phyloP scores from a whole-genome alignment of 2,329 filamentous ascomycete species.

The Dactylellina drechsleri region DNA sequence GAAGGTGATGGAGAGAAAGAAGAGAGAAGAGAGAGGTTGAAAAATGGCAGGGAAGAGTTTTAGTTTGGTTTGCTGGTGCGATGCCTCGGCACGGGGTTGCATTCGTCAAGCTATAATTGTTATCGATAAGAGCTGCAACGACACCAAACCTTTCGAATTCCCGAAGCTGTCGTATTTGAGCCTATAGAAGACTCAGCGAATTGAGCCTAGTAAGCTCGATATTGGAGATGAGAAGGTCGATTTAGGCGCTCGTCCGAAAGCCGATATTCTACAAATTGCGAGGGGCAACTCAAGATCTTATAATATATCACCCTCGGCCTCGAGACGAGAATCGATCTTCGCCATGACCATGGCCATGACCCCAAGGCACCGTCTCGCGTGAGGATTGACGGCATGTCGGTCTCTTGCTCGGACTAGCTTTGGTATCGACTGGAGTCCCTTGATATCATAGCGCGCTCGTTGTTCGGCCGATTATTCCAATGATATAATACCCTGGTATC shows the following conservation, averaged over 20 bases:
- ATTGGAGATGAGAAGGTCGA: too few relatives aligned
- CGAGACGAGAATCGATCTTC: background rate
- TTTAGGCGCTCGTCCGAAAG: too few relatives aligned
- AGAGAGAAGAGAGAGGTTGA: background rate
- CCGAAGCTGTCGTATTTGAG: too few relatives aligned
- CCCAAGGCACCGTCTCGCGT: conserved; percentile 4
- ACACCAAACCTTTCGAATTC: too few relatives aligned
- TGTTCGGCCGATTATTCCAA: too few relatives aligned
- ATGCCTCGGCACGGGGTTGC: too few relatives aligned
- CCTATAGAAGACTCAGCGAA: too few relatives aligned
- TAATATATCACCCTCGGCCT: too few relatives aligned
- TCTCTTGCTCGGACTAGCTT: conserved; percentile 10
- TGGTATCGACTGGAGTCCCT: background rate
- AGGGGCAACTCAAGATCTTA: conserved; percentile 27
- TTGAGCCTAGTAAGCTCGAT: too few relatives aligned
- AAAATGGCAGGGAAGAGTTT: conserved; percentile 20
- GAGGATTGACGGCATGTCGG: conserved; percentile 12
- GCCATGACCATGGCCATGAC: too few relatives aligned
- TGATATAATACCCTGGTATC: background rate
- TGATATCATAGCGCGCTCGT: conserved; percentile 25
- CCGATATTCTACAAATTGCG: background rate
- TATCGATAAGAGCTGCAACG: conserved; percentile 37
- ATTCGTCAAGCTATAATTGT: background rate
- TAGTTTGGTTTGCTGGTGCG: conserved; percentile 7
- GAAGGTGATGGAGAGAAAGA: conserved; percentile 44